phyloP scores from a whole-genome alignment of 441 rosid species.

The Syzygium malaccense region DNA sequence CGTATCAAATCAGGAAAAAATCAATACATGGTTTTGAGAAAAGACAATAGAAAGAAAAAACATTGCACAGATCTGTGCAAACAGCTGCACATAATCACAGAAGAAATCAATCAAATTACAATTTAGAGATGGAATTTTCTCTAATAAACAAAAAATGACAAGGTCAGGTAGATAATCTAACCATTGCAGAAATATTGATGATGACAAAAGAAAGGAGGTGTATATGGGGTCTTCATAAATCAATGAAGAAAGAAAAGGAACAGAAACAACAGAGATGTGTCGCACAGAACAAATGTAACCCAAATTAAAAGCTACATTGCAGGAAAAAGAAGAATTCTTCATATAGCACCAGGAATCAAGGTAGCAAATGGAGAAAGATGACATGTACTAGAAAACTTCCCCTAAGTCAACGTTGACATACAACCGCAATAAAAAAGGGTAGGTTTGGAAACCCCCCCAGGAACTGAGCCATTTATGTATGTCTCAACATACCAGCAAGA shows the following conservation, averaged over 20 bases:
- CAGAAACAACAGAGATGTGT: too few species aligned
- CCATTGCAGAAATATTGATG: background rate
- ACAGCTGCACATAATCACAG: background rate
- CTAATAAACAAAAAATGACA: background rate
- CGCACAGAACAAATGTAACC: too few species aligned
- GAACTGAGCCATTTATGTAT: background rate
- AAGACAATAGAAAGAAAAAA: background rate
- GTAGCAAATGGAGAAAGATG: background rate
- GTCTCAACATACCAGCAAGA: background rate
- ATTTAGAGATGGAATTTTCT: background rate
- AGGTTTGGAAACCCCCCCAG: background rate
- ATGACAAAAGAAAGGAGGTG: background rate
- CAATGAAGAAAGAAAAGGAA: background rate
- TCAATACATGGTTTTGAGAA: background rate
- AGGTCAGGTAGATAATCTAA: background rate
- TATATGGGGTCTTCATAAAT: background rate
- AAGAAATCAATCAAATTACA: background rate
- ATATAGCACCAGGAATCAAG: background rate
- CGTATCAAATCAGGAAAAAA: background rate
- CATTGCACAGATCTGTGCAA: background rate
- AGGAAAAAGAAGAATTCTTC: background rate
- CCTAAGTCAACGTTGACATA: background rate
- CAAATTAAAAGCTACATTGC: background rate
- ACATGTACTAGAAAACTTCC: background rate
- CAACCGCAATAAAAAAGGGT: background rate